These are phyloP conservation scores for Rhizophagus prolifer DNA, from an alignment of 192 early-diverging fungal species.

Conservation along the genomic window DNA sequence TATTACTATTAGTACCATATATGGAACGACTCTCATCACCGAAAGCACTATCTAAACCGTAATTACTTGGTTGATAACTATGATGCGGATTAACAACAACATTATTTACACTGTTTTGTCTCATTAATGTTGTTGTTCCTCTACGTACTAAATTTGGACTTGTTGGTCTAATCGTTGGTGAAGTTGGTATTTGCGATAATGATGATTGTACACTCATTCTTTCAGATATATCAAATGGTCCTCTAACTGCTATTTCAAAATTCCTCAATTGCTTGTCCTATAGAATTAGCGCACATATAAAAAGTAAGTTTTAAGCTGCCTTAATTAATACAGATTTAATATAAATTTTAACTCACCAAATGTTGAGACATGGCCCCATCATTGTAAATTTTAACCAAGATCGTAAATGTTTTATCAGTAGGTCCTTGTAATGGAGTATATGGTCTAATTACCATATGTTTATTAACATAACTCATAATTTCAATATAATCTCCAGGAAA, in stretches of 20 bases:
- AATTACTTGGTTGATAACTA: background rate
- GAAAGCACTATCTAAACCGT: background rate
- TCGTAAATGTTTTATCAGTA: background rate
- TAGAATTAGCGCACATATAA: background rate
- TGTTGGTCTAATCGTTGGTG: background rate
- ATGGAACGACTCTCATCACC: background rate
- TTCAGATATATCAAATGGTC: slow-evolving; percentile 28
- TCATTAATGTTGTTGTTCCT: background rate
- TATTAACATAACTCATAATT: slow-evolving; percentile 15
- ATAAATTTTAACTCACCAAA: background rate
- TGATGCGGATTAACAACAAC: background rate
- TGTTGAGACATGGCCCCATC: slow-evolving; percentile 17
- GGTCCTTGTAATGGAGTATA: slow-evolving; percentile 15
- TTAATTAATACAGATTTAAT: background rate
- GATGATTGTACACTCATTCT: background rate
- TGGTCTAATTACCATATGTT: slow-evolving; percentile 9
- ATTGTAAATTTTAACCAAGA: slow-evolving; percentile 9
- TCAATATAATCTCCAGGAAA: slow-evolving; percentile 29
- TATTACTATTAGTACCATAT: background rate
- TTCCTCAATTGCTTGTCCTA: slow-evolving; percentile 17
- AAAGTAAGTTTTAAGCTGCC: background rate
- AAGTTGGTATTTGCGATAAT: background rate
- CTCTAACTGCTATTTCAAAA: slow-evolving; percentile 20
- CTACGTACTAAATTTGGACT: background rate
- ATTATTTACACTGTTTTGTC: background rate